Base-by-base conservation (phyloP, 2,329 filamentous ascomycete species). In the Alternaria viburni region DNA sequence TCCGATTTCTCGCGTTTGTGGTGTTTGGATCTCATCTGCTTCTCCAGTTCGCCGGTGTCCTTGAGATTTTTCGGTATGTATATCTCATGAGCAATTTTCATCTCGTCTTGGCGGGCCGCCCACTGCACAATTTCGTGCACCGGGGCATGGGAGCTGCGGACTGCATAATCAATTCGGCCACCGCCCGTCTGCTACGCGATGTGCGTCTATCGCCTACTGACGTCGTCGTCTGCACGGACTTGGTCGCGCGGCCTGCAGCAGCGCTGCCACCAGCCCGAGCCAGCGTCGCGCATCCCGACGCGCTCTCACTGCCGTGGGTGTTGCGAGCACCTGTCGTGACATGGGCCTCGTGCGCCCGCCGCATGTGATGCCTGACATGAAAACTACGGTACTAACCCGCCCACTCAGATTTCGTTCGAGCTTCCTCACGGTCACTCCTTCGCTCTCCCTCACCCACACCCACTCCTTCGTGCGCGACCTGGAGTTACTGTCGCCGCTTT, bases 401-500 rank as follows among this genome's bases (percentile, higher is more conserved):
- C 64, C 59, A 67, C 72, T 61, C 67, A 78, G 76, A 75, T 75
- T 77, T 64, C 68, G 60, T 70, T 69, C 67, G 65, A 70, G 59
- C 66, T 56, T 66, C 64, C 61, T 75, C 68, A 73, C 77, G 69
- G 68, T 74, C 73, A 71, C 71, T 77, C 77, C 64, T 75, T 77
- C 74, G 66, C 69, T 67, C 62, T 30, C 59, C 54, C 57, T 57
- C 61, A 49, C 64, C 43, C 15, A 36, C 60, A 21, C 51, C 46
- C 60, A 54, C 59, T 68, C 65, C 68, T 67, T 68, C 69, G 71
- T 69, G 71, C 72, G 71, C 71, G 62, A 66, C 58, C 71, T 71
- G 72, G 77, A 72, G 70, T 77, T 77, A 43, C 71, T 69, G 68
- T 74, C 74, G 71, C 76, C 71, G 69, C 71, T 65, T 75, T 72